phyloP scores from a whole-genome alignment of 148 eudicot genomes.

The Diospyros kaki region DNA sequence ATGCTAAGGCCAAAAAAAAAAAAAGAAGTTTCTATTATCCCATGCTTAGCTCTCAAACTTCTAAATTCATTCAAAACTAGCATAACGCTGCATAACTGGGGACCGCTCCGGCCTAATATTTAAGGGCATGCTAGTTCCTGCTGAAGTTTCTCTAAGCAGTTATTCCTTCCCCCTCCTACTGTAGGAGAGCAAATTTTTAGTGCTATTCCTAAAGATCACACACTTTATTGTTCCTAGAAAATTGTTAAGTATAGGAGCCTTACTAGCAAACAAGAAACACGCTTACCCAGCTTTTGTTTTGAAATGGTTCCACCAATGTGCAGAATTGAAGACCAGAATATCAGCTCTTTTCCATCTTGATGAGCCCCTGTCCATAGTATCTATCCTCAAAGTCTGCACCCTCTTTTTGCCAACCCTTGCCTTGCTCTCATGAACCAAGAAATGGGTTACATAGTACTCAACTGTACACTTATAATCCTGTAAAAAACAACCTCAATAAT shows the following conservation, averaged over 20 bases:
- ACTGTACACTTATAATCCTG: conserved; percentile 90
- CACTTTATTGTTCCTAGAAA: not conserved
- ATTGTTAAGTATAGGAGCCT: not conserved
- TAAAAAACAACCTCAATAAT: conserved; percentile 15
- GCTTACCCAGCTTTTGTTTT: conserved; percentile 90
- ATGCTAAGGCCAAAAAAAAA: not conserved
- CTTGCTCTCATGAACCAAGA: conserved; percentile 82
- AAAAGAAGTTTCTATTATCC: not conserved
- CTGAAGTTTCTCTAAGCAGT: not conserved
- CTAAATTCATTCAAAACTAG: not conserved
- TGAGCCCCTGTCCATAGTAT: conserved; percentile 72
- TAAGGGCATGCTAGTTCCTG: not conserved
- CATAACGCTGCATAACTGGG: not conserved
- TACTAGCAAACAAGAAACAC: conserved; percentile 7
- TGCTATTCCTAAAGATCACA: not conserved
- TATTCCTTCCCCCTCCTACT: not conserved
- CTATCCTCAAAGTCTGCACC: conserved; percentile 72
- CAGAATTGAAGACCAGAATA: conserved; percentile 88
- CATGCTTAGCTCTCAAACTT: not conserved
- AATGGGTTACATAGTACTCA: conserved; percentile 84
- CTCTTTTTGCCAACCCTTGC: conserved; percentile 79
- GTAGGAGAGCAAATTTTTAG: not conserved
- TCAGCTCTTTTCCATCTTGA: conserved; percentile 95
- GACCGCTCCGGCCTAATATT: not conserved
- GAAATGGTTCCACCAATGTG: conserved; percentile 94